phyloP scores from a whole-genome alignment of 2,329 filamentous ascomycete genomes.

The Alternaria sp. region DNA sequence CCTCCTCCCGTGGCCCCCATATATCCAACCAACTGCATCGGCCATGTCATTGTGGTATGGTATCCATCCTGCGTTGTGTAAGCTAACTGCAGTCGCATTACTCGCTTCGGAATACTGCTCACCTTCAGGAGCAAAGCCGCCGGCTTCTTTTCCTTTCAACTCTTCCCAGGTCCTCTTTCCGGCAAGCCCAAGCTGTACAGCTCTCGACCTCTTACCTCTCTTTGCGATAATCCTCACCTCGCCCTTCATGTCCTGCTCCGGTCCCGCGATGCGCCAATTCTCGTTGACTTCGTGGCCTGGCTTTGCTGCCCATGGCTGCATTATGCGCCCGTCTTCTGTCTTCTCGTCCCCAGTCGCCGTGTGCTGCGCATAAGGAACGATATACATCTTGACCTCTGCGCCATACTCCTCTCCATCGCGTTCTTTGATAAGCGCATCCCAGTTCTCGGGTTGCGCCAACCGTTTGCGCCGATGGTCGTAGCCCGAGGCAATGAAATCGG shows the following conservation, averaged over 20 bases:
- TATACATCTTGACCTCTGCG: conserved; percentile 47
- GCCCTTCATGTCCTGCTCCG: conserved; percentile 45
- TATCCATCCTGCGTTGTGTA: conserved; percentile 36
- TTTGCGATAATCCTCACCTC: conserved; percentile 45
- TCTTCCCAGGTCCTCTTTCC: conserved; percentile 43
- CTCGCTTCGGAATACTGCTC: conserved; percentile 6
- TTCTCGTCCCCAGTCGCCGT: conserved; percentile 20
- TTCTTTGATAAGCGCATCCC: conserved; percentile 42
- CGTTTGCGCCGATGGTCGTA: conserved; percentile 44
- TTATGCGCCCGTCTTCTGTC: conserved; percentile 30
- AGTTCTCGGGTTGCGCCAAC: conserved; percentile 40
- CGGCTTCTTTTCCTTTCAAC: conserved; percentile 37
- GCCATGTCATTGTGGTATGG: conserved; percentile 49
- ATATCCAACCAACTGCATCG: conserved; percentile 48
- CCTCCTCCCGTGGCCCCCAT: conserved; percentile 44
- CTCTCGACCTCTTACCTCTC: conserved; percentile 36
- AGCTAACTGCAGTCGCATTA: background rate
- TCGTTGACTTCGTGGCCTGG: conserved; percentile 44
- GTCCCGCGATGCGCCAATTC: conserved; percentile 36
- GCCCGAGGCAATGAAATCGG: conserved; percentile 47
- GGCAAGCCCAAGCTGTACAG: conserved; percentile 38
- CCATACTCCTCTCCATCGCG: conserved; percentile 41
- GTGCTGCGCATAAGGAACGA: conserved; percentile 32
- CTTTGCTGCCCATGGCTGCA: conserved; percentile 40
- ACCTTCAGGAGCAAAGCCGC: conserved; percentile 41